Percentiles rank a stretch among this genome's conserved stretches.
phyloP scores from a whole-genome alignment of 371 early-diverging fungal species.

The Syncephalastrum racemosum region DNA sequence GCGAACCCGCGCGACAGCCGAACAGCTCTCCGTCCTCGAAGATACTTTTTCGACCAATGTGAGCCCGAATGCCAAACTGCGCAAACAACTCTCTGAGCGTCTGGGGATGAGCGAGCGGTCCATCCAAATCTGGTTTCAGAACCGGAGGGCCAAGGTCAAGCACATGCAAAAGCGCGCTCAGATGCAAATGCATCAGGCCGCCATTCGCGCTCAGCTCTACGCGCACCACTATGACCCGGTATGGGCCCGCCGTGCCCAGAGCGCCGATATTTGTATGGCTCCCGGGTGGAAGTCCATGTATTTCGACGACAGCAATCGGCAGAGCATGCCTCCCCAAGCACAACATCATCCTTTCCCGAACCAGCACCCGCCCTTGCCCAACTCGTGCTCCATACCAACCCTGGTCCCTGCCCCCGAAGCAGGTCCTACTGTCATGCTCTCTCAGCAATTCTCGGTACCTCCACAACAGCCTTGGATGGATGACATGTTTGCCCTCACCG shows the following conservation, averaged over 20 bases:
- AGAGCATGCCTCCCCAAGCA: background rate
- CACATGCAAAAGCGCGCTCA: slow-evolving; percentile 51
- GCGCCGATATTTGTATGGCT: slow-evolving; percentile 9
- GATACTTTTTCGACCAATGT: slow-evolving; percentile 64
- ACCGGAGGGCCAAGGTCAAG: slow-evolving; percentile 90
- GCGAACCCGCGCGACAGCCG: slow-evolving; percentile 64
- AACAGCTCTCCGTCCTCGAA: slow-evolving; percentile 71
- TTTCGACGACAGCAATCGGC: slow-evolving; percentile 9
- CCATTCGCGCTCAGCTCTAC: slow-evolving; percentile 11
- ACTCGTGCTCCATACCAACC: slow-evolving; percentile 10
- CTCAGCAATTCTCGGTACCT: slow-evolving; percentile 5
- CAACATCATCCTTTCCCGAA: background rate
- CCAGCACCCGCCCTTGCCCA: background rate
- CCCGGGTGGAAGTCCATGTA: slow-evolving; percentile 10
- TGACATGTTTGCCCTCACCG: too few relatives aligned
- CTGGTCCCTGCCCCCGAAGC: slow-evolving; percentile 46
- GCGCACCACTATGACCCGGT: slow-evolving; percentile 1
- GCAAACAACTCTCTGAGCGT: slow-evolving; percentile 78
- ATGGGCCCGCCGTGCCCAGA: slow-evolving; percentile 9
- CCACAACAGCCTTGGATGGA: too few relatives aligned
- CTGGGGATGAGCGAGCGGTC: slow-evolving; percentile 84
- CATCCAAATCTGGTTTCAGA: slow-evolving; percentile 99
- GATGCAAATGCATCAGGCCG: slow-evolving; percentile 24
- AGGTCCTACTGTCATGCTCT: slow-evolving; percentile 44
- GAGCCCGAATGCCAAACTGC: slow-evolving; percentile 69